Conservation (phyloP, 73 alveolate species). For the Paramecium primaurelia region DNA sequence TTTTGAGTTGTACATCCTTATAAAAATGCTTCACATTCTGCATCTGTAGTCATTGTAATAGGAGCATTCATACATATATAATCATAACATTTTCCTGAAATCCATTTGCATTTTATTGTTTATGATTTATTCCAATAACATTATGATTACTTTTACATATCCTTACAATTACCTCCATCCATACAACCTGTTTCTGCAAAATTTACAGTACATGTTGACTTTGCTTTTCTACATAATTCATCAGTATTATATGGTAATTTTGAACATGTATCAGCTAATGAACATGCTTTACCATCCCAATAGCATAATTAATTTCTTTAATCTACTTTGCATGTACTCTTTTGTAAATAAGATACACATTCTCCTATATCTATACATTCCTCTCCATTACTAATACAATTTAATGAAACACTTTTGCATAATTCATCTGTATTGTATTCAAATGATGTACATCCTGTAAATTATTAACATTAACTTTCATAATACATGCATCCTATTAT, state of each 20-base stretch:
- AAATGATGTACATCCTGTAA: not conserved
- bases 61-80: conserved; percentile 12
- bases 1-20: not conserved
- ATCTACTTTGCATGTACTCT: not conserved
- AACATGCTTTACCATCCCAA: not conserved
- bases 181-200: not conserved
- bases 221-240: not conserved
- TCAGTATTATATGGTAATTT: not conserved
- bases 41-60: not conserved
- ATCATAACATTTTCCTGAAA: not conserved
- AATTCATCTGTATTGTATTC: not conserved
- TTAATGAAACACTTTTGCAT: not conserved
- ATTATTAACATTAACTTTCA: not conserved
- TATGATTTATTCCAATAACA: not conserved
- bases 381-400: not conserved
- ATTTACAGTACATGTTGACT: not conserved
- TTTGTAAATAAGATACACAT: not conserved
- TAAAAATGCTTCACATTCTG: not conserved
- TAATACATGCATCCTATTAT: not conserved
- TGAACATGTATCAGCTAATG: not conserved
- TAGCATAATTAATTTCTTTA: not conserved
- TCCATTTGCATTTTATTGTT: not conserved
- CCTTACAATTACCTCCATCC: not conserved
- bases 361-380: not conserved
- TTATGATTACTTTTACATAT: not conserved